A percentile compares a stretch with the other conserved stretches of the same genome.
phyloP scores from a whole-genome alignment of 139 green algal species.

The Micromonas commoda region DNA sequence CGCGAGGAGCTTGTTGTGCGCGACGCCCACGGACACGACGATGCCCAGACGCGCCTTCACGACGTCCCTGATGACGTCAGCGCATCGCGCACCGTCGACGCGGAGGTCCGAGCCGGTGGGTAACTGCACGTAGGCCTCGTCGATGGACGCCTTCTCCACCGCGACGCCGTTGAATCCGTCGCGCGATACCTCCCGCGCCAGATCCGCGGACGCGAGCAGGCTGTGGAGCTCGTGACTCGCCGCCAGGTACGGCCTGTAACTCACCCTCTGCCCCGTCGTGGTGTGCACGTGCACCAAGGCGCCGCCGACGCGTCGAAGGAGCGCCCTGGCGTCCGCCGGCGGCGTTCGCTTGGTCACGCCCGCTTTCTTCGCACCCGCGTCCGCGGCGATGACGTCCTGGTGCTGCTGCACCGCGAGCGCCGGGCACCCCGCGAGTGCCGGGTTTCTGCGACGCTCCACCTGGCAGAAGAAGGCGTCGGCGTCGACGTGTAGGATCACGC shows the following conservation, averaged over 20 bases:
- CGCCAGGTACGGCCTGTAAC: neutral
- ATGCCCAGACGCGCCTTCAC: conserved; percentile 39
- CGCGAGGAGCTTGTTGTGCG: conserved; percentile 62
- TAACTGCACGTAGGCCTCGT: conserved; percentile 56
- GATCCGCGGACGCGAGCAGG: neutral
- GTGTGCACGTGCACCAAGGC: neutral
- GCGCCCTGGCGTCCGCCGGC: too few relatives aligned
- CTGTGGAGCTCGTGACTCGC: neutral
- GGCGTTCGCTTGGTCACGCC: conserved; percentile 45
- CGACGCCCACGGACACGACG: conserved; percentile 51
- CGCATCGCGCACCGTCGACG: neutral
- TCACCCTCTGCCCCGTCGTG: neutral
- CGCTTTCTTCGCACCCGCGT: conserved; percentile 39
- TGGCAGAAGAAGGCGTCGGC: conserved; percentile 59
- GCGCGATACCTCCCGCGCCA: neutral
- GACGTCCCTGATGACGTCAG: neutral
- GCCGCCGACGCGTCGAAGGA: neutral
- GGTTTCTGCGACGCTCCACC: conserved; percentile 45
- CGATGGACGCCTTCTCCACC: conserved; percentile 57
- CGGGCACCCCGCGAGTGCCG: conserved; percentile 27
- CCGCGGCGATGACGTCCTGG: conserved; percentile 50
- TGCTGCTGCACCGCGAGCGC: conserved; percentile 59
- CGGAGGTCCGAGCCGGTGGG: neutral
- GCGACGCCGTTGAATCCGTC: neutral
- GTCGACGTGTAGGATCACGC: conserved; percentile 49